Evolutionary conservation across 2,329 filamentous ascomycete genomes (phyloP), one percentile per base, ranked within the genome.

Genomic region (Coniochaeta hoffmannii): DNA sequence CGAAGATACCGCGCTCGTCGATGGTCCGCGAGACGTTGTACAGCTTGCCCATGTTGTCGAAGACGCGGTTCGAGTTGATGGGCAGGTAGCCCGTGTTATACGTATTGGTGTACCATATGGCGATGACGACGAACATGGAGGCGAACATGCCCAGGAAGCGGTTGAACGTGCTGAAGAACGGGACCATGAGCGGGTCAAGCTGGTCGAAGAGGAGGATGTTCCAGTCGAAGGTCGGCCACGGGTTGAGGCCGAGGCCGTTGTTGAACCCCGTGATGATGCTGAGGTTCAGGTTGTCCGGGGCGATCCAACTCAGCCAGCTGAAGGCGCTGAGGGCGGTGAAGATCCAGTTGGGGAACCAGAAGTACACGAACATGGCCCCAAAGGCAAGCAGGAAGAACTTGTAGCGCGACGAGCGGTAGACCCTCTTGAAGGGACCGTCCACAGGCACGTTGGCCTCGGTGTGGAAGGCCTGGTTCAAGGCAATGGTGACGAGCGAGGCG

Each of bases 131-230:
- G 69, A 80, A 77, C 61, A 77, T 76, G 44, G 76, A 79, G 32
- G 80, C 59, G 12, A 83, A 73, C 52, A 80, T 75, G 30, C 83
- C 83, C 46, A 84, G 9, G 14, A 85, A 73, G 22, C 79, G 81
- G 66, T 88, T 88, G 55, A 82, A 73, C 44, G 84, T 85, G 28
- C 79, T 80, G 68, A 83, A 79, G 63, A 78, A 79, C 3, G 78
- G 78, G 8, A 76, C 71, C 62, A 68, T 62, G 46, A 60, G 70
- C 64, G 74, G 69, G 54, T 66, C 63, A 14, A 51, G 49, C 49
- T 19, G 59, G 46, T 65, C 60, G 52, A 61, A 65, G 5, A 61
- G 57, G 53, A 63, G 50, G 24, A 73, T 66, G 52, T 79, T 80
- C 71, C 75, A 78, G 63, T 81, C 78, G 35, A 79, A 78, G 0